Conservation (phyloP, 2,329 filamentous ascomycete species). For the Massarina eburnea region DNA sequence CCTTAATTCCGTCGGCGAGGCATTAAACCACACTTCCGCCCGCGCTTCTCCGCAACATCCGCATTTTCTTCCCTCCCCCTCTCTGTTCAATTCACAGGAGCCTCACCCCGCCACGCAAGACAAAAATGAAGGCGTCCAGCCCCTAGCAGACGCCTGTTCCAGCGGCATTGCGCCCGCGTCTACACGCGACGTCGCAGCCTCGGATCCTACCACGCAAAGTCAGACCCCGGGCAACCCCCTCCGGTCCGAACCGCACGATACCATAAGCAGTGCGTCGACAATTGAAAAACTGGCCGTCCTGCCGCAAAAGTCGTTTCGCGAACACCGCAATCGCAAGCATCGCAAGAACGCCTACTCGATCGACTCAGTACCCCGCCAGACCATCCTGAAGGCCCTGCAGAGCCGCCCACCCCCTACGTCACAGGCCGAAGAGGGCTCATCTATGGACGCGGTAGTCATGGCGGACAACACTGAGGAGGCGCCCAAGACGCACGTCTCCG, state of each 20-base stretch:
- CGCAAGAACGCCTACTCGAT: slow-evolving; percentile 54
- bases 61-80: slow-evolving; percentile 26
- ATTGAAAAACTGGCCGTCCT: slow-evolving; percentile 39
- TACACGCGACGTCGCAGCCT: not conserved
- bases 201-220: slow-evolving; percentile 4
- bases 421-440: slow-evolving; percentile 63
- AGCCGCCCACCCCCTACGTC: slow-evolving; percentile 60
- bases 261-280: slow-evolving; percentile 34
- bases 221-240: slow-evolving; percentile 29
- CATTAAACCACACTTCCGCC: slow-evolving; percentile 22
- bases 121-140: slow-evolving; percentile 25
- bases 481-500: slow-evolving; percentile 28
- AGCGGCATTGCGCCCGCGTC: slow-evolving; percentile 29
- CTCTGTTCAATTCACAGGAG: slow-evolving; percentile 16
- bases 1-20: slow-evolving; percentile 33
- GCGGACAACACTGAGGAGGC: slow-evolving; percentile 41
- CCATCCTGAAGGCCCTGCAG: slow-evolving; percentile 78
- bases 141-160: slow-evolving; percentile 30
- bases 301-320: slow-evolving; percentile 40
- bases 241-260: slow-evolving; percentile 20
- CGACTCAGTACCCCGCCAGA: slow-evolving; percentile 74
- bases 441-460: slow-evolving; percentile 62
- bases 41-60: slow-evolving; percentile 27
- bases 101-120: slow-evolving; percentile 1
- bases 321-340: slow-evolving; percentile 40